Conservation (phyloP, 306 rosid genomes). For the Abrus precatorius region DNA sequence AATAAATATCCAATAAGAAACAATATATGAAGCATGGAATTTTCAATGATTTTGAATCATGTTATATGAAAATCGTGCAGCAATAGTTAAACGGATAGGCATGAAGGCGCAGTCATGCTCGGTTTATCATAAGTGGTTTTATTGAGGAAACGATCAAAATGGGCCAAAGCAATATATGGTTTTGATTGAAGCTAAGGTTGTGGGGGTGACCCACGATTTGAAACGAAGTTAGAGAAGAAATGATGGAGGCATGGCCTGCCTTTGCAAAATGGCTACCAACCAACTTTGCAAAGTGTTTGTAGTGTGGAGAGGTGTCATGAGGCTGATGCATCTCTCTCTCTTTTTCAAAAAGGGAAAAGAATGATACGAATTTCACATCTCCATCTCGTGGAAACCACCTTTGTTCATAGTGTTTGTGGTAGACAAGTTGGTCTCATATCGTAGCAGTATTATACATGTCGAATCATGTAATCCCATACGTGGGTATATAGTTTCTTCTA, state of each 20-base stretch:
- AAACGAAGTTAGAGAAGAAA: slow-evolving; percentile 48
- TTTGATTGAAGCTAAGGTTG: slow-evolving; percentile 60
- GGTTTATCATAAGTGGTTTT: slow-evolving; percentile 45
- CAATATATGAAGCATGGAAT: slow-evolving; percentile 22
- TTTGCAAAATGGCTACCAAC: slow-evolving; percentile 45
- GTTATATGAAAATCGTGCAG: slow-evolving; percentile 41
- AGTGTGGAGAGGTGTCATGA: slow-evolving; percentile 52
- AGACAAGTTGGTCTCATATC: slow-evolving; percentile 44
- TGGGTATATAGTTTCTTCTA: slow-evolving; percentile 31
- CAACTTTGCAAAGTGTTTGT: slow-evolving; percentile 44
- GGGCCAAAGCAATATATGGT: slow-evolving; percentile 63
- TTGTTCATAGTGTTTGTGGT: slow-evolving; percentile 18
- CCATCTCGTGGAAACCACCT: slow-evolving; percentile 56
- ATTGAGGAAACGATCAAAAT: slow-evolving; percentile 48
- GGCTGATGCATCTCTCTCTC: slow-evolving; percentile 48
- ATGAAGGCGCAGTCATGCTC: slow-evolving; percentile 45
- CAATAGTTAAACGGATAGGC: slow-evolving; percentile 43
- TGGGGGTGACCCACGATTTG: slow-evolving; percentile 60
- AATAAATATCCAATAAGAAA: slow-evolving; percentile 18
- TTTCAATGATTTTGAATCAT: slow-evolving; percentile 40
- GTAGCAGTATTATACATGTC: slow-evolving; percentile 42
- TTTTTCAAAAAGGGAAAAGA: slow-evolving; percentile 43
- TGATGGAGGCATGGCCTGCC: slow-evolving; percentile 61
- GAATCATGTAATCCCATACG: slow-evolving; percentile 46
- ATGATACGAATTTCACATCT: slow-evolving; percentile 42